Base-by-base conservation (phyloP, 441 rosid species). In the Jatropha multifida region DNA sequence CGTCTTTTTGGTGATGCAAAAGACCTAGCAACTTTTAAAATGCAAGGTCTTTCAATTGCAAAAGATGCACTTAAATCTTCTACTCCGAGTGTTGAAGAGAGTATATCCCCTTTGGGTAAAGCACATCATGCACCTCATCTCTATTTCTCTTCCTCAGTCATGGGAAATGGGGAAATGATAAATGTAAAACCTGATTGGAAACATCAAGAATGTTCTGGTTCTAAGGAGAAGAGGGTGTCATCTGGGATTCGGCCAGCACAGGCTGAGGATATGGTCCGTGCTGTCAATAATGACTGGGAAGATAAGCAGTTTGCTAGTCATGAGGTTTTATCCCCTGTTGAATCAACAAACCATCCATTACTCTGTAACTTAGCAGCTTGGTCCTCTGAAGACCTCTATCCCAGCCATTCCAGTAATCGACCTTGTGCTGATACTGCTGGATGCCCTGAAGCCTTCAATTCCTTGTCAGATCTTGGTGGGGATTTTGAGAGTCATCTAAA, bases 401-500 rank as follows among this genome's bases (percentile, higher is more conserved):
- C 74, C 69, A 77, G 79, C n/a, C 76, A 76, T 84, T 48, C 59
- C 11, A 37, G 76, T 78, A 83, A 72, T 59, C 76, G 32, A 68
- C 76, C 85, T 72, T 73, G 82, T 49, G 51, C 61, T 75, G 63
- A 76, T 74, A 67, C 76, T 61, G 65, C 74, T 71, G 74, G 73
- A 78, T 80, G 69, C 63, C 73, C 61, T 61, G 79, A 73, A 58
- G 69, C 67, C 77, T 59, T 60, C 58, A 86, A 79, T 55, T 78
- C 81, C 60, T 76, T 89, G 77, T 77, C 88, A 3, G 92, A 86
- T 77, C 96, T 90, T 55, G 38, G 82, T 71, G 96, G 97, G 63
- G 92, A 92, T 81, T 76, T 61, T 32, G 83, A 88, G 20, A 79
- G 74, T 78, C 90, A 90, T 56, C 32, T 79, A 38, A 56, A 10